Evolutionary conservation across 257 asterid species (phyloP).

Genomic region (Solanum piurae): DNA sequence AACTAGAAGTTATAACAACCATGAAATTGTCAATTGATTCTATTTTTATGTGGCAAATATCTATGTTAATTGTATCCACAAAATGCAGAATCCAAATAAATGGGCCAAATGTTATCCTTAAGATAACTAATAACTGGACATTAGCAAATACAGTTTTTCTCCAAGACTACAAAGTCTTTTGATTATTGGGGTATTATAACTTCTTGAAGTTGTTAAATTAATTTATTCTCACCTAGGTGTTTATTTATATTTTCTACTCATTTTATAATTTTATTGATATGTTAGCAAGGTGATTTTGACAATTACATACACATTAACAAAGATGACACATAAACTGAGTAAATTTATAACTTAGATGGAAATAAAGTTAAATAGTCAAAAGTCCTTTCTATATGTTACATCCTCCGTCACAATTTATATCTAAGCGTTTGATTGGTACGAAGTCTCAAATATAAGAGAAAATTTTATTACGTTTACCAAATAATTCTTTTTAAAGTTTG

Average conservation of each 20-base stretch:
- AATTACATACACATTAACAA: background rate
- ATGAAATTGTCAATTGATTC: background rate
- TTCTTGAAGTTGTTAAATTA: background rate
- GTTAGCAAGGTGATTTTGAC: background rate
- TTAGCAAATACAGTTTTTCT: background rate
- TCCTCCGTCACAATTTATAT: background rate
- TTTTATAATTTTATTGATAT: background rate
- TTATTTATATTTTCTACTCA: background rate
- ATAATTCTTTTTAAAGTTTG: too few species aligned
- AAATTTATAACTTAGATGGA: background rate
- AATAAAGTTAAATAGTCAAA: background rate
- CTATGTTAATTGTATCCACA: background rate
- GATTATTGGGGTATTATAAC: background rate
- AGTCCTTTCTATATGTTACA: background rate
- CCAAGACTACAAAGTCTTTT: background rate
- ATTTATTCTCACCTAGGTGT: background rate
- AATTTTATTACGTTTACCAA: background rate
- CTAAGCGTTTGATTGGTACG: background rate
- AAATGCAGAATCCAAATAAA: background rate
- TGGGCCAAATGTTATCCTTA: background rate
- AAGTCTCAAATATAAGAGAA: background rate
- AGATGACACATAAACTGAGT: background rate
- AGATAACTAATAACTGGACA: background rate
- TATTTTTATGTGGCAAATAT: background rate
- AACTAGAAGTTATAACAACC: background rate